phyloP scores from a whole-genome alignment of 805 yeast species.

The Candida jianshihensis region DNA sequence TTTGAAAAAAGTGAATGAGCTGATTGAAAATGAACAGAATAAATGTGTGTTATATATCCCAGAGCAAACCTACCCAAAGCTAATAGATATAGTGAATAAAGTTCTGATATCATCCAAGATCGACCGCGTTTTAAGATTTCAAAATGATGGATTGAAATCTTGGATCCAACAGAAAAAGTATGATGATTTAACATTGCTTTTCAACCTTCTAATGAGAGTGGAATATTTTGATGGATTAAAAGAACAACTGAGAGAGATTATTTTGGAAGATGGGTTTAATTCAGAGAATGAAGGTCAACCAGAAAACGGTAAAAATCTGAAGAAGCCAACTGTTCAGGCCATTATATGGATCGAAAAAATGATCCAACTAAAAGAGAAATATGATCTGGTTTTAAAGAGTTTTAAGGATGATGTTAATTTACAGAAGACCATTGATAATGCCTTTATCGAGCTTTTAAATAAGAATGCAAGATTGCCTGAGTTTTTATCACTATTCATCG shows the following conservation, averaged over 20 bases:
- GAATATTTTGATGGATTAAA: constrained; percentile 48
- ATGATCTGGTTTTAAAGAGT: constrained; percentile 37
- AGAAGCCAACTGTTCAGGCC: constrained; percentile 40
- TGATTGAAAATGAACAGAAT: constrained; percentile 57
- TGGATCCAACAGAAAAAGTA: constrained; percentile 47
- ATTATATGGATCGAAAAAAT: constrained; percentile 57
- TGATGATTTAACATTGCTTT: constrained; percentile 40
- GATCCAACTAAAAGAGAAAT: constrained; percentile 13
- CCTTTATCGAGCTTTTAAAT: constrained; percentile 59
- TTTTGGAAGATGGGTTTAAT: constrained; percentile 38
- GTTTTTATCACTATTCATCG: constrained; percentile 49
- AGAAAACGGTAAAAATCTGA: constrained; percentile 20
- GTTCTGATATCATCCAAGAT: constrained; percentile 51
- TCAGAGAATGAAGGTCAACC: constrained; percentile 9
- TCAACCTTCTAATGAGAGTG: constrained; percentile 44
- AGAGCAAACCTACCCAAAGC: constrained; percentile 42
- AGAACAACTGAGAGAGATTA: constrained; percentile 37
- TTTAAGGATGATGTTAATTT: constrained; percentile 42
- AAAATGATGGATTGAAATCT: constrained; percentile 47
- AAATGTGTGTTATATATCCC: constrained; percentile 51
- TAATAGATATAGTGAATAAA: constrained; percentile 50
- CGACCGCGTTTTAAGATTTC: constrained; percentile 44
- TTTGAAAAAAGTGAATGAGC: constrained; percentile 40
- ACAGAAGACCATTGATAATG: constrained; percentile 48
- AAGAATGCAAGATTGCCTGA: constrained; percentile 42